These are phyloP conservation scores for Debaryomyces robertsiae DNA, from an alignment of 1,139 yeast genomes.

Conservation along the genomic window DNA sequence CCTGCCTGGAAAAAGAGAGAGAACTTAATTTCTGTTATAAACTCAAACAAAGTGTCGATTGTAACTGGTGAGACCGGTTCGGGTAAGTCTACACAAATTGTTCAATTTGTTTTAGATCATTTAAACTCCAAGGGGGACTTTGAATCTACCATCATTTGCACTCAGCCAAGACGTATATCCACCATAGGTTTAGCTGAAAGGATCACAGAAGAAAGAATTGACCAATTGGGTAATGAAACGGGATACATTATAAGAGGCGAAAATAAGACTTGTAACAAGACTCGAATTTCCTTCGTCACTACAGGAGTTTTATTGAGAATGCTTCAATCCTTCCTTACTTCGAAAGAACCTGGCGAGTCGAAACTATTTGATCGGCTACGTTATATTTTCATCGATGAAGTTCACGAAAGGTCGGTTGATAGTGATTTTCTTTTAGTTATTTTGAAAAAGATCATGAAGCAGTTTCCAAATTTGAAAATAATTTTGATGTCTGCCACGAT, in stretches of 20 bases:
- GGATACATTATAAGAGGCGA: slow-evolving; percentile 94
- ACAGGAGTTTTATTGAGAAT: slow-evolving; percentile 90
- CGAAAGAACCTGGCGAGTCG: slow-evolving; percentile 16
- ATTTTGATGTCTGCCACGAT: slow-evolving; percentile 96
- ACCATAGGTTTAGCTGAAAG: slow-evolving; percentile 94
- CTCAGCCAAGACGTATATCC: slow-evolving; percentile 95
- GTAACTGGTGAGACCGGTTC: slow-evolving; percentile 98
- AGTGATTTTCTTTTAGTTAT: slow-evolving; percentile 83
- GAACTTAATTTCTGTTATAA: slow-evolving; percentile 57
- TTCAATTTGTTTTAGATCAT: slow-evolving; percentile 81
- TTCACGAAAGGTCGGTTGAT: slow-evolving; percentile 92
- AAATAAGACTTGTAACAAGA: slow-evolving; percentile 58
- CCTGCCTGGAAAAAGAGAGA: slow-evolving; percentile 84
- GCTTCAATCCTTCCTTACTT: slow-evolving; percentile 55
- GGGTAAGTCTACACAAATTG: slow-evolving; percentile 91
- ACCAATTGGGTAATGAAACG: slow-evolving; percentile 70
- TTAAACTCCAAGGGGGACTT: slow-evolving; percentile 48
- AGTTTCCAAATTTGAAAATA: slow-evolving; percentile 59
- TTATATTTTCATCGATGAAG: slow-evolving; percentile 88
- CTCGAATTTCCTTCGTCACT: slow-evolving; percentile 83
- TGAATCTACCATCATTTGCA: slow-evolving; percentile 70
- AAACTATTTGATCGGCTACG: slow-evolving; percentile 57
- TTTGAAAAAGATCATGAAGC: slow-evolving; percentile 57
- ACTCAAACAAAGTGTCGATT: slow-evolving; percentile 63
- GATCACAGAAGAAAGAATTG: slow-evolving; percentile 80